These are phyloP conservation scores for Trichoderma atroviride DNA, from an alignment of 2,329 filamentous ascomycete species.

Conservation along the genomic window DNA sequence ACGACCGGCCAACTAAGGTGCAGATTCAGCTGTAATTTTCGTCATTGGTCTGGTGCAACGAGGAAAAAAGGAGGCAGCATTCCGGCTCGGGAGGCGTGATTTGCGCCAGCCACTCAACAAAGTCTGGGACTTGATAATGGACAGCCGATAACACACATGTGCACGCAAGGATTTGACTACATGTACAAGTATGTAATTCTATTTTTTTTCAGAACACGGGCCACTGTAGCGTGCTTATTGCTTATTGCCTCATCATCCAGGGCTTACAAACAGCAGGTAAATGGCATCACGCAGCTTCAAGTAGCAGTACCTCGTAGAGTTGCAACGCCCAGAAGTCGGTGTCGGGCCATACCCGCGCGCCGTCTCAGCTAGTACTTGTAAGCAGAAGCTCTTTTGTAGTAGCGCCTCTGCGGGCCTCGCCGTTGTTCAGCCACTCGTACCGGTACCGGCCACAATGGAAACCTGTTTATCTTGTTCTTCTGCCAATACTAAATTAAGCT, in stretches of 20 bases:
- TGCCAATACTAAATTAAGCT: not conserved
- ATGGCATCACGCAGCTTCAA: not conserved
- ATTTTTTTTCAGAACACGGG: not conserved
- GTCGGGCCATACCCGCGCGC: constrained; percentile 19
- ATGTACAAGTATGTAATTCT: not conserved
- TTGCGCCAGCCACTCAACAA: constrained; percentile 8
- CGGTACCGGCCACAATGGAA: not conserved
- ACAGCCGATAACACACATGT: not conserved
- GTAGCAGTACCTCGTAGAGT: not conserved
- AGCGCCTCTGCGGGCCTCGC: not conserved
- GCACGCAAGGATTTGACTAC: not conserved
- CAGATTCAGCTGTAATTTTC: constrained; percentile 16
- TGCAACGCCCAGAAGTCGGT: not conserved
- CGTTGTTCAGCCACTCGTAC: constrained; percentile 1
- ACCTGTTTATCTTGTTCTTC: not conserved
- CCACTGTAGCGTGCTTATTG: not conserved
- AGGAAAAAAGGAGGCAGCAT: not conserved
- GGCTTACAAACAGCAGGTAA: not conserved
- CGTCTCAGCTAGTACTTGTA: constrained; percentile 7
- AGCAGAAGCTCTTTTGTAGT: not conserved
- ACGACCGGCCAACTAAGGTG: constrained; percentile 3
- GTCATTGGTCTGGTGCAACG: not conserved
- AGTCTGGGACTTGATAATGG: not conserved
- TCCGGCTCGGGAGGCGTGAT: not conserved
- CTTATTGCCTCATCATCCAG: not conserved